Base-by-base conservation (phyloP, 2,329 filamentous ascomycete genomes). In the Parafenestella ontariensis region DNA sequence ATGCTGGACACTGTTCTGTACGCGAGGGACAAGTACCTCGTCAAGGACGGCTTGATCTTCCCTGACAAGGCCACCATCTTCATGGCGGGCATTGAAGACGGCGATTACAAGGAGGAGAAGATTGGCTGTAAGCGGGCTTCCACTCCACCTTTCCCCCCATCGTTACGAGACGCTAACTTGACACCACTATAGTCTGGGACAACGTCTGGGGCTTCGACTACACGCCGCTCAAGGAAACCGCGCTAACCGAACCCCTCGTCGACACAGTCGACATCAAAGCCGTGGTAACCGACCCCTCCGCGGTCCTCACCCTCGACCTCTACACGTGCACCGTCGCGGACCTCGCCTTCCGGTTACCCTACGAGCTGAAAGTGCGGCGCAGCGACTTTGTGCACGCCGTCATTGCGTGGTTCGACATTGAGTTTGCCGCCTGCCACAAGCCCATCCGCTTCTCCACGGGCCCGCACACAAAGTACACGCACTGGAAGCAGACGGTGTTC, bases 401-500 rank as follows among this genome's bases (percentile, higher is more conserved):
- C 52, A 96, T 99, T 66, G 90, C 94, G 10, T 99, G 95, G 95
- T 99, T 99, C 81, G 95, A 99, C 76, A 98, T 99, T 69, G 94
- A 98, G 73, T 99, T 99, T 81, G 90, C 91, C 46, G 93, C 92
- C 55, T 98, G 95, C 85, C 95, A 99, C 85, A 98, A 98, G 85
- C 91, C 92, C 28, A 92, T 99, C 74, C 87, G 89, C 73, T 99
- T 99, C 85, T 96, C 91, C 49, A 99, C 95, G 17, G 95, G 95
- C 20, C 95, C 95, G 24, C 95, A 98, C 80, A 96, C 94, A 69
- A 98, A 97, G 82, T 98, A 98, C 82, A 99, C 95, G 17, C 95
- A 99, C 85, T 99, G 95, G 95, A 99, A 99, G 83, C 95, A 99
- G 83, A 99, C 95, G 11, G 95, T 99, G 59, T 98, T 99, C 82